phyloP scores from a whole-genome alignment of 441 rosid genomes.

The Francoa sonchifolia region DNA sequence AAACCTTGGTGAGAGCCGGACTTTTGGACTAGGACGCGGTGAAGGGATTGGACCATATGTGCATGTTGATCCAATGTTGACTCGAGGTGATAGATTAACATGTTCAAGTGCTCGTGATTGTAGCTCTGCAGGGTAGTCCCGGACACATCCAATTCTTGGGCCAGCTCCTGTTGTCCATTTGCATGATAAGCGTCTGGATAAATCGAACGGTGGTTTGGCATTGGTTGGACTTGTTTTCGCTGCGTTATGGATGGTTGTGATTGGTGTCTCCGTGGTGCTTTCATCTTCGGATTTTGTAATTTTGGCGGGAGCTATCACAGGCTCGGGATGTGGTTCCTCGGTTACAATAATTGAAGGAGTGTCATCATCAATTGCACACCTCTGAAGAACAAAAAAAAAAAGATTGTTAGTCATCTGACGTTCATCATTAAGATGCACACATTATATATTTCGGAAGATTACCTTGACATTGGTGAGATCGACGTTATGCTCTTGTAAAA shows the following conservation, averaged over 20 bases:
- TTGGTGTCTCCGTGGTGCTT: conserved; percentile 2
- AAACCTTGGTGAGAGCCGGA: conserved; percentile 64
- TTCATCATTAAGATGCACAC: background rate
- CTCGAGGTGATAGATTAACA: conserved; percentile 52
- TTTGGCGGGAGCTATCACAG: conserved; percentile 5
- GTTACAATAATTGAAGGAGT: conserved; percentile 5
- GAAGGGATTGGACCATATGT: conserved; percentile 72
- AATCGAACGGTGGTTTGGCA: conserved; percentile 18
- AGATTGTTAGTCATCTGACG: background rate
- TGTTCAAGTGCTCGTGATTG: conserved; percentile 59
- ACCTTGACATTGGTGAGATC: conserved; percentile 85
- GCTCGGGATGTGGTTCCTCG: conserved; percentile 20
- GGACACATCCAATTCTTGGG: conserved; percentile 70
- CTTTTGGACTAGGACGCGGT: conserved; percentile 68
- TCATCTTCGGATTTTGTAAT: background rate
- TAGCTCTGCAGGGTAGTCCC: conserved; percentile 64
- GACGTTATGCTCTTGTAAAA: conserved; percentile 49
- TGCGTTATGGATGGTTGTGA: conserved; percentile 1
- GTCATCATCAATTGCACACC: conserved; percentile 59
- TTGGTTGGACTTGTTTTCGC: background rate
- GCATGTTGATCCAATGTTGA: conserved; percentile 16
- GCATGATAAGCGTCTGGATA: conserved; percentile 48
- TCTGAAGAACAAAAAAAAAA: conserved; percentile 22
- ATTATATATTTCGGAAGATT: background rate
- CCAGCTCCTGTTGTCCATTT: conserved; percentile 74